Conservation (phyloP, 192 early-diverging fungal species). For the Rhizophagus prolifer region DNA sequence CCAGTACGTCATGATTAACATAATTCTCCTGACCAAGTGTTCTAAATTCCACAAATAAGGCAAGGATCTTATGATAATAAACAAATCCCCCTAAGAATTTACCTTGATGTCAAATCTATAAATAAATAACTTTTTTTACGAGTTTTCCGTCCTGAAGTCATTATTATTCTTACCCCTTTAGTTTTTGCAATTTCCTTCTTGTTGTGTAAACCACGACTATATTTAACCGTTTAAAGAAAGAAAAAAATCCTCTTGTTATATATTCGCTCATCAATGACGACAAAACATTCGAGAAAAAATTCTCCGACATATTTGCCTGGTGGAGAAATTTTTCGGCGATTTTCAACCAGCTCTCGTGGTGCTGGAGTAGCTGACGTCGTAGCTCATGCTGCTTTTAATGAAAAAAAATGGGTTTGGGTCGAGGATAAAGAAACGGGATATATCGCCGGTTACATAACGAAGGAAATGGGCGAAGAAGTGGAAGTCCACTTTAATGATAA, state of each 20-base stretch:
- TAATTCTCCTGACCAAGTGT: too few species aligned
- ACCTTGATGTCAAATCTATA: too few species aligned
- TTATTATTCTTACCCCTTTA: not conserved
- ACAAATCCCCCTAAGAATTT: too few species aligned
- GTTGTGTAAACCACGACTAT: not conserved
- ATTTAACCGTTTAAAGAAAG: not conserved
- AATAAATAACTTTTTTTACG: too few species aligned
- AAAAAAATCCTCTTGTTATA: not conserved
- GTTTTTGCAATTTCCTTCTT: not conserved
- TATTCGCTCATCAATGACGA: not conserved
- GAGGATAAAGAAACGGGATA: conserved; percentile 90
- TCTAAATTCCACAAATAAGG: too few species aligned
- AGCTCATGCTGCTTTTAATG: conserved; percentile 78
- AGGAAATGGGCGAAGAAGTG: conserved; percentile 67
- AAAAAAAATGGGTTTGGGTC: conserved; percentile 99
- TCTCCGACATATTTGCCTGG: not conserved
- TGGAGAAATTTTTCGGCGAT: conserved; percentile 14
- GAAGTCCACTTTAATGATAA: conserved; percentile 77
- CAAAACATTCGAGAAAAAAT: not conserved
- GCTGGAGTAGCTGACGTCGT: conserved; percentile 58
- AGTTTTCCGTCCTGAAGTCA: too few species aligned
- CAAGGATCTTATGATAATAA: too few species aligned
- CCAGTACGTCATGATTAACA: too few species aligned
- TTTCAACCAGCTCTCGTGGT: conserved; percentile 23
- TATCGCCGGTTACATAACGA: conserved; percentile 78